Percentiles rank a stretch among this genome's conserved stretches.
Conservation (phyloP, 129 eudicot genomes). For the Lonicera japonica region DNA sequence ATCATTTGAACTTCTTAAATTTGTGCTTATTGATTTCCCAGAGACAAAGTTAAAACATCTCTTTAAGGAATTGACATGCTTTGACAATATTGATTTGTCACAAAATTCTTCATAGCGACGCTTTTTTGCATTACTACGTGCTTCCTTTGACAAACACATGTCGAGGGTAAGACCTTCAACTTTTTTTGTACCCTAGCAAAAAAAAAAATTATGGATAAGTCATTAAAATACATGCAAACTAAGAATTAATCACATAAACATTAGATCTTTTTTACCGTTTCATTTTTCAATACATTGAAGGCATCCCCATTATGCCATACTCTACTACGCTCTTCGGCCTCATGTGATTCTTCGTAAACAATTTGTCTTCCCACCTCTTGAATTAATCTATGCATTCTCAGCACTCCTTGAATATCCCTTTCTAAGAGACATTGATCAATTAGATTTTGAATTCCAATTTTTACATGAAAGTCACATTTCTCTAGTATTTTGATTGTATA, state of each 20-base stretch:
- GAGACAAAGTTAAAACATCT: background rate
- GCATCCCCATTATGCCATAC: constrained; percentile 13
- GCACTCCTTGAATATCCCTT: constrained; percentile 5
- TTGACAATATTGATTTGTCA: too few relatives aligned
- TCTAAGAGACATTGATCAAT: constrained; percentile 19
- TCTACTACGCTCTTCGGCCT: constrained; percentile 20
- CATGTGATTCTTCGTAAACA: constrained; percentile 26
- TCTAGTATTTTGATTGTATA: constrained; percentile 11
- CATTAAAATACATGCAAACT: background rate
- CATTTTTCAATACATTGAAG: constrained; percentile 6
- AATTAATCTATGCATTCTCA: constrained; percentile 25
- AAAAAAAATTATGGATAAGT: background rate
- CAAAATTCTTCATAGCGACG: background rate
- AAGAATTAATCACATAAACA: too few relatives aligned
- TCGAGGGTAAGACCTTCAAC: constrained; percentile 5
- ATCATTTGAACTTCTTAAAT: background rate
- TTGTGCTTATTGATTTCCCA: background rate
- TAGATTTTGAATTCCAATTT: constrained; percentile 21
- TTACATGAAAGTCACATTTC: constrained; percentile 3
- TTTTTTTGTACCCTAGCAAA: constrained; percentile 3
- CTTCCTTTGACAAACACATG: background rate
- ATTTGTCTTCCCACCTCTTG: constrained; percentile 16
- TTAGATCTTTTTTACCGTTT: constrained; percentile 6
- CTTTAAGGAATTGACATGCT: background rate
- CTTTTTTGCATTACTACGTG: background rate